Evolutionary conservation across 257 asterid species (phyloP).

Genomic region (Forsythia suspensa): DNA sequence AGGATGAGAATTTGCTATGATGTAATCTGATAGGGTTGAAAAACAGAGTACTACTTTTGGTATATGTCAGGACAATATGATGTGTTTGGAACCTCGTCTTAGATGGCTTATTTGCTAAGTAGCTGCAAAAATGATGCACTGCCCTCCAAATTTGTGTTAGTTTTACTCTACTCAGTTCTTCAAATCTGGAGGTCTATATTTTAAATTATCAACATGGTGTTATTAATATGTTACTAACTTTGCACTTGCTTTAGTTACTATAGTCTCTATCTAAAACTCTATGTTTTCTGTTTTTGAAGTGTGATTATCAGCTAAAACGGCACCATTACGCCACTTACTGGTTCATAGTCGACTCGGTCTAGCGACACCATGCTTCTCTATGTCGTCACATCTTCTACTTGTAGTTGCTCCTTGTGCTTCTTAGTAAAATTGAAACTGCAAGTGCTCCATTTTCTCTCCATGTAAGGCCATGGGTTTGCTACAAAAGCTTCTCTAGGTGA

Average conservation of each 20-base stretch:
- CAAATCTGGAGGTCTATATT: conserved; percentile 28
- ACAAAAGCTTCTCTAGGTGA: conserved; percentile 15
- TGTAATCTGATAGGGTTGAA: conserved; percentile 29
- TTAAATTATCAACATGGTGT: conserved; percentile 8
- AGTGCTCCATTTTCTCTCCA: not conserved
- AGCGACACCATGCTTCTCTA: conserved; percentile 20
- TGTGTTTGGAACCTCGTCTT: conserved; percentile 22
- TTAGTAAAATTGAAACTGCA: conserved; percentile 15
- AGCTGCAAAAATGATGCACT: conserved; percentile 17
- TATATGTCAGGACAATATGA: conserved; percentile 16
- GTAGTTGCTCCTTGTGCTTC: conserved; percentile 14
- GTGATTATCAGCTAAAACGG: conserved; percentile 35
- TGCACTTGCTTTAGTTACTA: conserved; percentile 9
- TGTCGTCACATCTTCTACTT: conserved; percentile 15
- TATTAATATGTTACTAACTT: not conserved
- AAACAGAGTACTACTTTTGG: conserved; percentile 12
- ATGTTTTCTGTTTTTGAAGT: conserved; percentile 36
- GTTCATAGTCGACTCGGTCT: conserved; percentile 24
- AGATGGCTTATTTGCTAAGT: conserved; percentile 22
- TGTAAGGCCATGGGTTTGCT: not conserved
- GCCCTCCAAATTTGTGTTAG: conserved; percentile 17
- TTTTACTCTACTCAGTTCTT: conserved; percentile 24
- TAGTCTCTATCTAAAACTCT: conserved; percentile 14
- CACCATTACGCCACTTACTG: conserved; percentile 31
- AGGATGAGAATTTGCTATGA: not conserved